Percentiles rank a stretch among this genome's conserved stretches.
Conservation (phyloP, 2,329 filamentous ascomycete genomes). For the Botrytis tulipae region DNA sequence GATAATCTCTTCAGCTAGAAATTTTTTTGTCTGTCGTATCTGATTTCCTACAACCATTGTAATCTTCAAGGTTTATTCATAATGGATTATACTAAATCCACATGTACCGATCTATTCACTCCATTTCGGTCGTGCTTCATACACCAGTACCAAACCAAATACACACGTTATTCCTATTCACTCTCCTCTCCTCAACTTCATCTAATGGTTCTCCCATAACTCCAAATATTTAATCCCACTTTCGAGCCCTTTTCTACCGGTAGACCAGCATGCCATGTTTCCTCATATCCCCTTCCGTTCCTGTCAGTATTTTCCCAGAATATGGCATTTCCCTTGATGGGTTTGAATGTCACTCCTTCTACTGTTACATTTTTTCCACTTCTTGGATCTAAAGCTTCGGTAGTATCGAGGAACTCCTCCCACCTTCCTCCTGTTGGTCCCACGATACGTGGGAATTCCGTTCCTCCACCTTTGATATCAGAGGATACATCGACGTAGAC, state of each 20-base stretch:
- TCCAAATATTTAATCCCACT: conserved; percentile 64
- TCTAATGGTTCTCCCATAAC: conserved; percentile 44
- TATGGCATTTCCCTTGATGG: conserved; percentile 56
- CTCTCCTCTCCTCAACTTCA: background rate
- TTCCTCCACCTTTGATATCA: conserved; percentile 55
- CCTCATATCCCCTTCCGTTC: conserved; percentile 55
- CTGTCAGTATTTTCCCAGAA: conserved; percentile 60
- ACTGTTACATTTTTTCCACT: conserved; percentile 26
- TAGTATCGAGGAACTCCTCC: conserved; percentile 58
- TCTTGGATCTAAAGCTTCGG: conserved; percentile 29
- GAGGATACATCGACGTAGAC: conserved; percentile 50
- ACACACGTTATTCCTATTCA: background rate
- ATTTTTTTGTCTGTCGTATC: background rate
- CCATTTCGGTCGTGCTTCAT: background rate
- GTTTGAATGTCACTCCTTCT: conserved; percentile 55
- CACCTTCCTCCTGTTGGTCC: conserved; percentile 45
- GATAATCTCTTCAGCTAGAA: background rate
- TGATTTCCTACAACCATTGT: background rate
- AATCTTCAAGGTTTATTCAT: background rate
- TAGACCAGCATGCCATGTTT: conserved; percentile 61
- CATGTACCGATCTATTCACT: background rate
- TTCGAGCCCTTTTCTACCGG: conserved; percentile 56
- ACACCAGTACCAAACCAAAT: background rate
- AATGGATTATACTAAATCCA: background rate
- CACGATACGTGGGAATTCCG: conserved; percentile 55